phyloP scores from a whole-genome alignment of 768 basidiomycete species.

The Boletus rubroflammeus region DNA sequence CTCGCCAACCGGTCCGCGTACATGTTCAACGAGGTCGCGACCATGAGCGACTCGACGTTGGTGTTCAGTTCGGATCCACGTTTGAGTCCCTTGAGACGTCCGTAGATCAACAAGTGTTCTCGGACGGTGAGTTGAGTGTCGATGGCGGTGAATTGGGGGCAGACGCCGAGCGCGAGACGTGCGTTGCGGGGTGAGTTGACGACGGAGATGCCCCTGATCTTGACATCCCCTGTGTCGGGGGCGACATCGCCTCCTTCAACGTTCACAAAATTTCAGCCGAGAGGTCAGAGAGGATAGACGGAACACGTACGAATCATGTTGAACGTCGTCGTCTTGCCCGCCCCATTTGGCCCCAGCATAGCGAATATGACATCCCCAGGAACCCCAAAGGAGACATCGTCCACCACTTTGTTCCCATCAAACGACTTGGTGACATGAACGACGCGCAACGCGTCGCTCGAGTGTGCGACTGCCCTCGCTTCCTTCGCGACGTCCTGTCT shows the following conservation, averaged over 20 bases:
- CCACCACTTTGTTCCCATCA: constrained; percentile 54
- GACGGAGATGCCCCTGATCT: constrained; percentile 65
- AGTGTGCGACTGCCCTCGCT: constrained; percentile 43
- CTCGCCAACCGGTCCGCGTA: constrained; percentile 73
- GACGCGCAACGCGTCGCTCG: constrained; percentile 59
- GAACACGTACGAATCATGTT: constrained; percentile 66
- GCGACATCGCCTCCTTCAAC: constrained; percentile 61
- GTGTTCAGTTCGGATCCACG: constrained; percentile 45
- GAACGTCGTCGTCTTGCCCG: constrained; percentile 80
- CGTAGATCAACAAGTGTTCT: constrained; percentile 71
- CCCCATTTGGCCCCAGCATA: constrained; percentile 77
- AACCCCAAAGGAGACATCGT: constrained; percentile 70
- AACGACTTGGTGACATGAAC: constrained; percentile 62
- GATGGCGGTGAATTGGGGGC: constrained; percentile 82
- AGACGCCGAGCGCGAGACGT: constrained; percentile 70
- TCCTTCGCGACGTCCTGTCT: constrained; percentile 56
- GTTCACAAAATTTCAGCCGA: neutral
- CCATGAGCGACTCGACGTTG: constrained; percentile 56
- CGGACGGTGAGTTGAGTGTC: constrained; percentile 74
- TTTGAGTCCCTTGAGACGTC: constrained; percentile 64
- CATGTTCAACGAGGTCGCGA: constrained; percentile 50
- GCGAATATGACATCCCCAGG: constrained; percentile 62
- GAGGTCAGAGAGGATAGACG: neutral
- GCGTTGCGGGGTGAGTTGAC: constrained; percentile 60
- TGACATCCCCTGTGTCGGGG: constrained; percentile 65